phyloP scores from a whole-genome alignment of 208 protist genomes.

The Endotrypanum monterogeii region DNA sequence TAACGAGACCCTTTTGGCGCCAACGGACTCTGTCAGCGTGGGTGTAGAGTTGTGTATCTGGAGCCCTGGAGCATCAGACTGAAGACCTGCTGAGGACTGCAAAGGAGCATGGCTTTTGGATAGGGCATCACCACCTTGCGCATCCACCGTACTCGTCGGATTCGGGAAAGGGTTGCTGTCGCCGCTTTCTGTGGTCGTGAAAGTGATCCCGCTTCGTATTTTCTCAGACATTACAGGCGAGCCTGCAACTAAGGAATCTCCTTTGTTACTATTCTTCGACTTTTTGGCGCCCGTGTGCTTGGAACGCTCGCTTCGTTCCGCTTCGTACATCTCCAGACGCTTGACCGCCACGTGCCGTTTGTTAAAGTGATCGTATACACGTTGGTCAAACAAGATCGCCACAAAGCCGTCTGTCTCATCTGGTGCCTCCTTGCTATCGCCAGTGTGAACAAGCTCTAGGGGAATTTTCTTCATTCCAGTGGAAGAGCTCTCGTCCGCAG shows the following conservation, averaged over 20 bases:
- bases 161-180: no score
- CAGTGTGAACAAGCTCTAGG: slow-evolving; percentile 30
- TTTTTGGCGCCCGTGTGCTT: neutral
- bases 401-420: slow-evolving; percentile 88
- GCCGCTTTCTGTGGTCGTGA: neutral
- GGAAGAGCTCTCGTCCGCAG: neutral
- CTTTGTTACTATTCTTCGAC: neutral
- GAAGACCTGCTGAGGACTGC: neutral
- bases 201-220: neutral
- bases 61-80: neutral
- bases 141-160: neutral
- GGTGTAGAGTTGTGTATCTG: neutral
- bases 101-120: no score
- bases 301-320: neutral
- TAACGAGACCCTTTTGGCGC: neutral
- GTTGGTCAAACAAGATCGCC: slow-evolving; percentile 70
- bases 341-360: slow-evolving; percentile 35
- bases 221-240: neutral
- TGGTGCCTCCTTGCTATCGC: slow-evolving; percentile 39
- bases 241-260: neutral
- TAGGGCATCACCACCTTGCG: neutral
- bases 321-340: slow-evolving; percentile 24
- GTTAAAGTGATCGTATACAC: slow-evolving; percentile 77
- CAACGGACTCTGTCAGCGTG: neutral
- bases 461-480: slow-evolving; percentile 10